These are phyloP conservation scores for Aspergillus sergii DNA, from an alignment of 2,329 filamentous ascomycete species.

Conservation along the genomic window DNA sequence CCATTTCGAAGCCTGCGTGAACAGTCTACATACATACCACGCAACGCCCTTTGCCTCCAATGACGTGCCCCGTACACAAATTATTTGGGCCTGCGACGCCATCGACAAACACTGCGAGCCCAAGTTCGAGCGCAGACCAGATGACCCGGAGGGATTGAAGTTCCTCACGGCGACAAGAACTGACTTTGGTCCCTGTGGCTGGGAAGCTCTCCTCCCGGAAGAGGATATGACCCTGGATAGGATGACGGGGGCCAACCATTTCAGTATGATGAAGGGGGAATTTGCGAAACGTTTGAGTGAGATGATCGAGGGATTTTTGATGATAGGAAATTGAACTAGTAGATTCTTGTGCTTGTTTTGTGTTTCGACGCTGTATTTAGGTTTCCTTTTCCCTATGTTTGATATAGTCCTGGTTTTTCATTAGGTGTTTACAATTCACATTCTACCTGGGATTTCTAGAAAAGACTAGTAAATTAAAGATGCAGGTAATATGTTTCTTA, in stretches of 20 bases:
- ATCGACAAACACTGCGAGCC: constrained; percentile 59
- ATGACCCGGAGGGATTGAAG: constrained; percentile 20
- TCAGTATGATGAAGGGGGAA: constrained; percentile 1
- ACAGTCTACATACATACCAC: not conserved
- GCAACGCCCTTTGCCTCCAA: not conserved
- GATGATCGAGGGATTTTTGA: constrained; percentile 1
- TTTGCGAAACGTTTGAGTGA: not conserved
- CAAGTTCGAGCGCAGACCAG: constrained; percentile 39
- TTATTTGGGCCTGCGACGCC: not conserved
- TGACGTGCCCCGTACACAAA: not conserved
- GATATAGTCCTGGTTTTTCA: no score
- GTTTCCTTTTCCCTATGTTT: no score
- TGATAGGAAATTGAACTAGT: not conserved
- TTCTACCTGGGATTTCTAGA: no score
- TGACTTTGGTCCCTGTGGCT: constrained; percentile 14
- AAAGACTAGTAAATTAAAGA: accelerated
- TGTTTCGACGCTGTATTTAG: not conserved
- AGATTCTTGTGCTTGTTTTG: not conserved
- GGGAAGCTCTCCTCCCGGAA: constrained; percentile 13
- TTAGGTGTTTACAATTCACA: no score
- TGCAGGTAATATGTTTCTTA: accelerated
- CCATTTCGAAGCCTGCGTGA: not conserved
- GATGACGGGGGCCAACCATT: not conserved
- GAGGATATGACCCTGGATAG: not conserved
- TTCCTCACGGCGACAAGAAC: constrained; percentile 15